Percentiles rank a stretch among this genome's conserved stretches.
Conservation (phyloP, 73 alveolate species). For the Loxodes magnus region DNA sequence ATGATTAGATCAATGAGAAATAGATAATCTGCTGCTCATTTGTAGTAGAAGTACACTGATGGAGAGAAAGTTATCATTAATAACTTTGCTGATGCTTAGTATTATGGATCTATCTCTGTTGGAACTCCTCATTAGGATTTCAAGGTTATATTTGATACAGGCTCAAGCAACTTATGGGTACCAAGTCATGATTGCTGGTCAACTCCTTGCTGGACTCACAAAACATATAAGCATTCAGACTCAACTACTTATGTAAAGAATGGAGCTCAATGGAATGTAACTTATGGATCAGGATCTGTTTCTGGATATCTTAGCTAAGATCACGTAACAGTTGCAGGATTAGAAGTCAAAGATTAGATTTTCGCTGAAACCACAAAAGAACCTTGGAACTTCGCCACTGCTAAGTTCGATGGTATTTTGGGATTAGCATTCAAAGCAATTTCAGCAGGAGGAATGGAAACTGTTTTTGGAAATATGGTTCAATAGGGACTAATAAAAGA, state of each 20-base stretch:
- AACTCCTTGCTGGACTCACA: neutral
- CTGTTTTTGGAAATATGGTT: neutral
- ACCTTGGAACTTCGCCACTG: neutral
- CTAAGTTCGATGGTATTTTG: conserved; percentile 1
- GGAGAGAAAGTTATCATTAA: no score
- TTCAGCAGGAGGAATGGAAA: neutral
- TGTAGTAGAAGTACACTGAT: no score
- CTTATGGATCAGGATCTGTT: neutral
- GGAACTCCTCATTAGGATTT: conserved; percentile 72
- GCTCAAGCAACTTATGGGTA: conserved; percentile 82
- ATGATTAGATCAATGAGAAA: no score
- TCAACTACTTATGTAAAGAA: neutral
- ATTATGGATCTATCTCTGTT: conserved; percentile 48
- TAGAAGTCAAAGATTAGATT: neutral
- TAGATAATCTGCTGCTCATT: no score
- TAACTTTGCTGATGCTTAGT: conserved; percentile 62
- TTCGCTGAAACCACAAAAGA: neutral
- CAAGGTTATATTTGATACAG: conserved; percentile 81
- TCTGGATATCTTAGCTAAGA: neutral
- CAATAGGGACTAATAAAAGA: neutral
- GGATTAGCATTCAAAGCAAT: neutral
- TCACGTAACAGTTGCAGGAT: neutral
- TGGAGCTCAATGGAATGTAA: neutral
- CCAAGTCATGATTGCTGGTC: conserved; percentile 47
- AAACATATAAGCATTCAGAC: neutral